Base-by-base conservation (phyloP, 2,329 filamentous ascomycete species). In the Epichloe gansuensis region DNA sequence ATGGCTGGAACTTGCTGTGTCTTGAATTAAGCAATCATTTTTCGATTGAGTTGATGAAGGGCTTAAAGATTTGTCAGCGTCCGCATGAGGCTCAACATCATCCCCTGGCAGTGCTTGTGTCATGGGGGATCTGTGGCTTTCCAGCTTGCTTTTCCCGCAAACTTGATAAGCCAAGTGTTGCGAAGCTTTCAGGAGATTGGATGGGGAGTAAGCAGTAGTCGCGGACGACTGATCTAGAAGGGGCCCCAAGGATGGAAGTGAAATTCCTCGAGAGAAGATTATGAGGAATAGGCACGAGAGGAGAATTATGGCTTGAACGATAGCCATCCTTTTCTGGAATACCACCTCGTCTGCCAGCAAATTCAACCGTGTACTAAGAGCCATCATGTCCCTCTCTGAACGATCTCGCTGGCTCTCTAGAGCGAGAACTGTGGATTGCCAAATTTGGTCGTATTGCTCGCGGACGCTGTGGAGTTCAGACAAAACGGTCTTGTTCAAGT, bases 341-440 rank as follows among this genome's bases (percentile, higher is more conserved):
- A 85, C 79, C 25, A 97, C 81, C 68, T 98, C 93, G 62, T 97
- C 91, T n/a, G 91, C 91, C 11, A 98, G 78, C 35, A 97, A 76
- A 54, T 87, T 91, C 42, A 98, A 78, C 25, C 93, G 81, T 8
- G 82, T 74, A 61, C 84, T 88, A 51, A 97, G 76, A 3, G 91
- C 91, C 43, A 90, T 76, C 55, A 95, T 85, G 64, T 97, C 91
- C 52, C 82, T 78, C 62, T 91, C 82, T 15, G 88, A 88, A 59
- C 89, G 84, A 63, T 95, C 86, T 43, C 89, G 83, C 66, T 96
- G 91, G 43, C 83, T 84, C 65, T 96, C 90, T 13, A 97, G 80
- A 34, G 94, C 91, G 52, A 95, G 84, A 23, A 96, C 85, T 11
- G 94, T 96, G 21, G 87, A 91, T 68, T 95, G 91, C 91, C 91